phyloP scores from a whole-genome alignment of 192 early-diverging fungal species.

The Pilobolus umbonatus region DNA sequence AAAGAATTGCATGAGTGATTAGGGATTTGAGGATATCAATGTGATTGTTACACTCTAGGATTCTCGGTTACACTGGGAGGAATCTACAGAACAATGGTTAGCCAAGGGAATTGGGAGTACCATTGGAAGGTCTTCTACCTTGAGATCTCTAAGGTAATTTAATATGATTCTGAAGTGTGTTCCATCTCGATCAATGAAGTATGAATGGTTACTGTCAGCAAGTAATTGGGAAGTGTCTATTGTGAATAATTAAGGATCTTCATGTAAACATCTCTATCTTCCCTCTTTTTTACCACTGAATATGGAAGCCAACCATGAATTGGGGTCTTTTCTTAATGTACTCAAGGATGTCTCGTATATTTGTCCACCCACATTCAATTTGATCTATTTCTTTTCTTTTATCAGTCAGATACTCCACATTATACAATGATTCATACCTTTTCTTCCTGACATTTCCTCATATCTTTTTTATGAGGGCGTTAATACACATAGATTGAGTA shows the following conservation, averaged over 20 bases:
- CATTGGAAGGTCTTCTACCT: slow-evolving; percentile 10
- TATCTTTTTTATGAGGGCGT: slow-evolving; percentile 11
- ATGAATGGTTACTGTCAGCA: slow-evolving; percentile 24
- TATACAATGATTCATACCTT: slow-evolving; percentile 10
- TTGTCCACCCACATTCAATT: slow-evolving; percentile 30
- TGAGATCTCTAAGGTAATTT: slow-evolving; percentile 27
- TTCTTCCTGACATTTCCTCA: slow-evolving; percentile 22
- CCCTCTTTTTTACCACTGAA: slow-evolving; percentile 15
- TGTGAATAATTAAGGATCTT: neutral
- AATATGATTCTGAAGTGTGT: slow-evolving; percentile 28
- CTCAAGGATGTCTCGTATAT: slow-evolving; percentile 24
- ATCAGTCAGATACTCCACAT: neutral
- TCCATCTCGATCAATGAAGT: slow-evolving; percentile 32
- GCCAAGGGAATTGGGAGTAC: too few species aligned
- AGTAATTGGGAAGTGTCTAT: neutral
- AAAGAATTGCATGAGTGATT: neutral
- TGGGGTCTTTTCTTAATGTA: slow-evolving; percentile 22
- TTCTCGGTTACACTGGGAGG: slow-evolving; percentile 23
- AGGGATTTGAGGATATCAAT: neutral
- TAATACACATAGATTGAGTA: neutral
- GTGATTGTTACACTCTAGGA: slow-evolving; percentile 20
- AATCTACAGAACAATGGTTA: slow-evolving; percentile 16
- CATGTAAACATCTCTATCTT: neutral
- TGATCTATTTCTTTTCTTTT: slow-evolving; percentile 5
- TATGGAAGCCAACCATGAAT: slow-evolving; percentile 28